Base-by-base conservation (phyloP, 1,284 basidiomycete genomes). In the Fomitopsis betulina region DNA sequence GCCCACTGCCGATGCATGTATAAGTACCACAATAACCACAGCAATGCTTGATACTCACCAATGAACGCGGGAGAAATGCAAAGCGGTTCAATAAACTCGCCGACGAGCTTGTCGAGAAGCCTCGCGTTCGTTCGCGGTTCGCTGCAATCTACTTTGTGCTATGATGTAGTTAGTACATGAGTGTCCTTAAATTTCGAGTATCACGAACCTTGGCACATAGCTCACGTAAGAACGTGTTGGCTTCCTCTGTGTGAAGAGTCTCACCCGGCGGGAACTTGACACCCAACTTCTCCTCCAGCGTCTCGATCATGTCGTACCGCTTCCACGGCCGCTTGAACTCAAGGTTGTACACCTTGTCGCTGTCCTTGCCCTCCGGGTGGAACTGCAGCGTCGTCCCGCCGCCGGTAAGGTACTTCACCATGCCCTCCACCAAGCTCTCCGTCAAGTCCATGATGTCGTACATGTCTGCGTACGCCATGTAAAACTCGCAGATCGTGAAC, bases 381-480 rank as follows among this genome's bases (percentile, higher is more conserved):
- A 90, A 99, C 54, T 79, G 83, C 63, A 99, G 72, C 72, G 86
- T 91, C 61, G 93, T 95, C 66, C 80, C 81, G 13, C 94, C 94
- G 49, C 87, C 84, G 0, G 86, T 97, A 57, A 99, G 75, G 67
- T 83, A 85, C 83, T 91, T 93, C 71, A 98, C 96, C 72, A 99
- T 78, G 5, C 96, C 94, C 69, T 95, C 93, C 40, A 98, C 75
- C 80, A 99, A 82, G 51, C 79, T 78, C 77, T 99, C 97, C 38
- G 96, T 99, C 64, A 99, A 84, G 59, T 98, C 96, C 96, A 99
- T 98, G 61, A 99, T 64, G 72, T 99, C 97, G 79, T 96, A 93
- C 94, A 98, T 97, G 75, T 99, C 96, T 62, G 96, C 96, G 71
- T 98, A 99, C 30, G 96, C 96, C 96, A 99, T 99, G 75, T 99